Evolutionary conservation across 345 rosid genomes (phyloP), one percentile per base, ranked within the genome.

Genomic region (Rhizophora mangle): DNA sequence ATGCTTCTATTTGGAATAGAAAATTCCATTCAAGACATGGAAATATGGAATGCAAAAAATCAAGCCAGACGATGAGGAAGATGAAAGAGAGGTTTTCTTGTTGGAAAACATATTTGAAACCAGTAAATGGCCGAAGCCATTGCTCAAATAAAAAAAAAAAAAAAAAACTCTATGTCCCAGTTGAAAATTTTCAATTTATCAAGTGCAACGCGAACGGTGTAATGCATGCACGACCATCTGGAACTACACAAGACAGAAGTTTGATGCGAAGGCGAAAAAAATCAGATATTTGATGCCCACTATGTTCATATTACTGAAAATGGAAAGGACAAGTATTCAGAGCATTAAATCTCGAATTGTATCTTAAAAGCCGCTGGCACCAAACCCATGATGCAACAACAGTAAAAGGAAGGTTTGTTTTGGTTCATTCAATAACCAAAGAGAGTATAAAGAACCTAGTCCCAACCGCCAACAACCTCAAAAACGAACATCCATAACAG

Each of bases 361-460:
- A 10, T 24, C 60, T 24, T 56, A 56, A 22, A 56, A 24, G 29
- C 29, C 29, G 24, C 16, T 56, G 16, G 60, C 60, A 56, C 29
- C 60, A 24, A 56, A 10, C 31, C 24, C 65, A 37, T 56, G 47
- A 67, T 24, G 58, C 32, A 71, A 22, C 13, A 62, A 58, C 32
- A 18, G 30, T 56, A 16, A 64, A 54, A 47, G 62, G 63, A 43
- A 72, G 36, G 70, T 67, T 67, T 58, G 69, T 54, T 66, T 43
- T 51, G 67, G 64, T 73, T 68, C 65, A 75, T 81, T 74, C 51
- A 67, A 68, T 60, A 73, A 72, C 34, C 63, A 68, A 61, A 72
- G 54, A 52, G 67, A 71, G 21, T 32, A 29, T 67, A 71, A 52
- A 69, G 52, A 15, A 55, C 31, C 57, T 62, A 68, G 67, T 70